Conservation (phyloP, 2,329 filamentous ascomycete species). For the Exophiala calicioides region DNA sequence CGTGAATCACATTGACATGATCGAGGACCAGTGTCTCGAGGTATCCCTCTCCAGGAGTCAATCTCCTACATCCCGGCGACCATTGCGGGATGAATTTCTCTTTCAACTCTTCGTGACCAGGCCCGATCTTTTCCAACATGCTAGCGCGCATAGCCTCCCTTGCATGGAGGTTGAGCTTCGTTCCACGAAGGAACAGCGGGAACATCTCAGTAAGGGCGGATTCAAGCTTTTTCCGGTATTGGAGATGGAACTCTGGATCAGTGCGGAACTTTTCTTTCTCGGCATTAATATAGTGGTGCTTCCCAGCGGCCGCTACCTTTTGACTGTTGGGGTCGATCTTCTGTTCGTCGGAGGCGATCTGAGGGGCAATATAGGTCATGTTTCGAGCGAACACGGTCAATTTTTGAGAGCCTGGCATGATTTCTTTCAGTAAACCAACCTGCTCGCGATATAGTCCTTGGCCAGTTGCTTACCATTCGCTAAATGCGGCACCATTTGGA, state of each 20-base stretch:
- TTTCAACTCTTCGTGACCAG: conserved; percentile 26
- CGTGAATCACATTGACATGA: conserved; percentile 40
- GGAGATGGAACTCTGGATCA: conserved; percentile 19
- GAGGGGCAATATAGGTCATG: conserved; percentile 33
- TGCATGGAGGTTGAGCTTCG: conserved; percentile 39
- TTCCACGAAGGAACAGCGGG: conserved; percentile 46
- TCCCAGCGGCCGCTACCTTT: conserved; percentile 9
- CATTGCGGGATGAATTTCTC: conserved; percentile 29
- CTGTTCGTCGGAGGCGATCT: conserved; percentile 10
- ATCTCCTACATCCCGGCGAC: conserved; percentile 29
- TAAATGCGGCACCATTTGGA: conserved; percentile 45
- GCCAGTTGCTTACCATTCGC: conserved; percentile 33
- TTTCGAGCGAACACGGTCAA: conserved; percentile 34
- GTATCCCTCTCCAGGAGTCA: conserved; percentile 29
- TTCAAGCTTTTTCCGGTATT: conserved; percentile 28
- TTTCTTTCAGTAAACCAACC: neutral
- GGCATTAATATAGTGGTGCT: conserved; percentile 20
- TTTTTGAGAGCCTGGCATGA: conserved; percentile 20
- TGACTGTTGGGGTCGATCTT: conserved; percentile 13
- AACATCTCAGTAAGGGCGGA: conserved; percentile 44
- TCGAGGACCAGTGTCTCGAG: conserved; percentile 36
- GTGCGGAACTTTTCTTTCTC: conserved; percentile 26
- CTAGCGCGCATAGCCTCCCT: conserved; percentile 26
- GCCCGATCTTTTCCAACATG: conserved; percentile 29
- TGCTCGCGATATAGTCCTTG: neutral